Base-by-base conservation (phyloP, 2,329 filamentous ascomycete genomes). In the Nannizziopsis barbatae region DNA sequence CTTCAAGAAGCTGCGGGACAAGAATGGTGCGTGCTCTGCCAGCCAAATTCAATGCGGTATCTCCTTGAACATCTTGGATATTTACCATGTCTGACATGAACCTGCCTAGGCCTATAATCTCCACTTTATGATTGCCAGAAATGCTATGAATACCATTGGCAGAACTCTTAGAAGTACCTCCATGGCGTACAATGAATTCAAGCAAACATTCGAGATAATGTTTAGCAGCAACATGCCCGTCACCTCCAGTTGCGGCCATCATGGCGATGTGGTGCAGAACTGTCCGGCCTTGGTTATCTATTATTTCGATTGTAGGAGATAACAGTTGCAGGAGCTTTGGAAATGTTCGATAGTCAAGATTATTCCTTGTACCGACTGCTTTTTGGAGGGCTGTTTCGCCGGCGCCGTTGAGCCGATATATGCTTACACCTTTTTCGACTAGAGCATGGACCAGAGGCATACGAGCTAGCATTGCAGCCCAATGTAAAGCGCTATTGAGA, bases 11-110 rank as follows among this genome's bases (percentile, higher is more conserved):
- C 62, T 98, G 92, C n/a, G 88, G 90, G 50, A 96, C 94, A 58
- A 98, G 95, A 58, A 87, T 93, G 62, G 95, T 96, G 17, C 88
- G 87, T 56, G 95, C 94, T 52, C 92, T 77, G 1, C 92, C 89
- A 1, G 90, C 92, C 53, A 96, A 83, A 57, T 95, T 95, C 15
- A 98, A 73, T 0, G 92, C 92, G 0, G 92, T 98, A 61, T 98
- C 94, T 0, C 92, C 92, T 31, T 85, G 84, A 59, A 89, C 88
- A 65, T 98, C 92, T 58, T 90, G 85, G 0, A 89, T 84, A 59
- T 98, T 96, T 52, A 98, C 90, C 64, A 98, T 93, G 62, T 96
- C 89, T 42, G 84, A 86, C 78, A 98, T 93, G 68, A 98, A 98
- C 33, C 87, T 81, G 27, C 86, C 89, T 46, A 98, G 76, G 18